A percentile compares a stretch with the other conserved stretches of the same genome.
These are phyloP conservation scores for Agrocybe praecox DNA, from an alignment of 768 basidiomycete genomes.

Conservation along the genomic window DNA sequence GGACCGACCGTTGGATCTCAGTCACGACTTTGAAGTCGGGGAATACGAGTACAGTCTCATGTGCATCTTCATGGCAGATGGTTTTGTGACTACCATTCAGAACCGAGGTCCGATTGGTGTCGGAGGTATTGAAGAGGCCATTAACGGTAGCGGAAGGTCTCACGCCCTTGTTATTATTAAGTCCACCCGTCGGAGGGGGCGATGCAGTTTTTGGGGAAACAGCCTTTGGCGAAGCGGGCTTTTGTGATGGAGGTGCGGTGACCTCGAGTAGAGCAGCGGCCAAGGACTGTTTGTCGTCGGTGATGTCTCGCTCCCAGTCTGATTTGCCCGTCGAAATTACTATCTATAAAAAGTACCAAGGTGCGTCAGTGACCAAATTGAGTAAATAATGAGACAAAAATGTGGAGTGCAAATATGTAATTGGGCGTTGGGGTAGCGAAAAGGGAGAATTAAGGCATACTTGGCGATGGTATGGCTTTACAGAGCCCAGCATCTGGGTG, in stretches of 20 bases:
- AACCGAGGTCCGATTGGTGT: constrained; percentile 63
- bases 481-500: constrained; percentile 80
- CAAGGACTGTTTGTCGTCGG: constrained; percentile 68
- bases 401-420: background rate
- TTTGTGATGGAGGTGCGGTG: constrained; percentile 23
- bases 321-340: constrained; percentile 88
- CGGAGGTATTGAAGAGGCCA: constrained; percentile 62
- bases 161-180: constrained; percentile 25
- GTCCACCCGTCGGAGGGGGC: constrained; percentile 17
- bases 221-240: constrained; percentile 4
- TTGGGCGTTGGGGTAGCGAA: background rate
- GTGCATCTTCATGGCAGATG: constrained; percentile 60
- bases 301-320: constrained; percentile 87
- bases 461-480: constrained; percentile 84
- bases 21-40: constrained; percentile 90
- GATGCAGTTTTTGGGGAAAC: constrained; percentile 28
- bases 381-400: background rate
- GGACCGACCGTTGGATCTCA: constrained; percentile 62
- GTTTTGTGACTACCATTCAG: constrained; percentile 85
- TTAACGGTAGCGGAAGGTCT: constrained; percentile 28
- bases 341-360: constrained; percentile 46
- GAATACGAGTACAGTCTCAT: constrained; percentile 84
- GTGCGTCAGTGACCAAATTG: constrained; percentile 6
- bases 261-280: constrained; percentile 58
- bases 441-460: constrained; percentile 34